phyloP scores from a whole-genome alignment of 352 stramenopile genomes.

The Globisporangium yorkense region DNA sequence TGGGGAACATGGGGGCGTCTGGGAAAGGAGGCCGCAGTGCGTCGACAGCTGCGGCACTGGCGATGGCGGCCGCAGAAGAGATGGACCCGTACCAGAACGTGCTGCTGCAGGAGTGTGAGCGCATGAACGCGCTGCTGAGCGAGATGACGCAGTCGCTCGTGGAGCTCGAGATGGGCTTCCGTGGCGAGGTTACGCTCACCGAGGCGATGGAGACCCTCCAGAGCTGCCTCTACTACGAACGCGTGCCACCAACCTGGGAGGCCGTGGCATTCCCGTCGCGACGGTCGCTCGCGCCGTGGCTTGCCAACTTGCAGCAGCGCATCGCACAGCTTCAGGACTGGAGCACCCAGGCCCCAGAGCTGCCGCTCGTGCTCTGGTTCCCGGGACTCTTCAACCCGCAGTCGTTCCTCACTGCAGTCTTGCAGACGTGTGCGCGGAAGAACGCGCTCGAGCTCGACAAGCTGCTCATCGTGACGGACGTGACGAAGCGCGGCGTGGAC shows the following conservation, averaged over 20 bases:
- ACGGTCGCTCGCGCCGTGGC: conserved; percentile 72
- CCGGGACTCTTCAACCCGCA: conserved; percentile 81
- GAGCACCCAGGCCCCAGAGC: conserved; percentile 63
- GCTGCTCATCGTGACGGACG: conserved; percentile 66
- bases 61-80: conserved; percentile 43
- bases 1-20: not conserved
- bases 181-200: conserved; percentile 85
- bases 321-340: conserved; percentile 87
- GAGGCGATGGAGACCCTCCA: conserved; percentile 84
- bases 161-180: conserved; percentile 85
- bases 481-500: conserved; percentile 86
- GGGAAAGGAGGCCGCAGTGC: conserved; percentile 27
- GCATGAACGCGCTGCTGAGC: conserved; percentile 80
- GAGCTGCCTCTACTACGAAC: conserved; percentile 69
- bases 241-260: conserved; percentile 70
- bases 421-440: conserved; percentile 71
- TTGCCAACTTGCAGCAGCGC: conserved; percentile 80
- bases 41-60: conserved; percentile 22
- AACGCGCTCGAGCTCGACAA: conserved; percentile 82
- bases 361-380: conserved; percentile 81
- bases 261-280: conserved; percentile 73
- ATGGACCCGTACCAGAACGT: conserved; percentile 90
- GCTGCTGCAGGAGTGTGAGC: conserved; percentile 87
- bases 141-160: conserved; percentile 73
- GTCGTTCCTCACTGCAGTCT: conserved; percentile 78